These are phyloP conservation scores for Umbelopsis sp. DNA, from an alignment of 192 early-diverging fungal species.

Conservation along the genomic window DNA sequence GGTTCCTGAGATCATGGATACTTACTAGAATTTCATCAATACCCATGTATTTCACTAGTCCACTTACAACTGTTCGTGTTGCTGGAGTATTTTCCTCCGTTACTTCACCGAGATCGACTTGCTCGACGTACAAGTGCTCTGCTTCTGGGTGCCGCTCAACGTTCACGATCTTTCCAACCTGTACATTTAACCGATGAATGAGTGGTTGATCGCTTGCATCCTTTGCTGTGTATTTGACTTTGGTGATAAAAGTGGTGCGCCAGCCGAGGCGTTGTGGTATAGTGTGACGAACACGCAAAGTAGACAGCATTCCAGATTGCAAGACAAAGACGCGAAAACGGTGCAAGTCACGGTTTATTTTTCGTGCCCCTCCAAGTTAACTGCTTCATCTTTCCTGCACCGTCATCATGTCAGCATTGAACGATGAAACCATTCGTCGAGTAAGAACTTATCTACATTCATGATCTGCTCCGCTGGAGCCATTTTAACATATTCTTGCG, in stretches of 20 bases:
- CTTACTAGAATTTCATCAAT: slow-evolving; percentile 48
- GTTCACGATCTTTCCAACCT: slow-evolving; percentile 62
- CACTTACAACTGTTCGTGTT: slow-evolving; percentile 69
- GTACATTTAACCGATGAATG: slow-evolving; percentile 54
- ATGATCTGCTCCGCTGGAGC: neutral
- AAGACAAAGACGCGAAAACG: neutral
- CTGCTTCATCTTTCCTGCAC: neutral
- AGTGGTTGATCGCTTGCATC: neutral
- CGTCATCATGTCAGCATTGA: slow-evolving; percentile 19
- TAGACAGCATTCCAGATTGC: neutral
- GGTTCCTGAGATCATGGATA: neutral
- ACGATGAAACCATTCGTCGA: slow-evolving; percentile 26
- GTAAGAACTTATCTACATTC: neutral
- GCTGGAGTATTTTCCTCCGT: slow-evolving; percentile 35
- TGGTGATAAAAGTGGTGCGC: neutral
- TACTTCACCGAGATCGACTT: slow-evolving; percentile 58
- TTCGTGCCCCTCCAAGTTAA: neutral
- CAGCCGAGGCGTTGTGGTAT: neutral
- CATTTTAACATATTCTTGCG: neutral
- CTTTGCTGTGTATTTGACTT: neutral
- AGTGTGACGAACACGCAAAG: neutral
- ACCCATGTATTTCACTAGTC: slow-evolving; percentile 54
- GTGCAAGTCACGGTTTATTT: neutral
- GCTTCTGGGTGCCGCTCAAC: slow-evolving; percentile 56
- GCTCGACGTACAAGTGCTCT: slow-evolving; percentile 49